Evolutionary conservation across 352 stramenopile genomes (phyloP), one percentile per base, ranked within the genome.

Genomic region (Pythium insidiosum): DNA sequence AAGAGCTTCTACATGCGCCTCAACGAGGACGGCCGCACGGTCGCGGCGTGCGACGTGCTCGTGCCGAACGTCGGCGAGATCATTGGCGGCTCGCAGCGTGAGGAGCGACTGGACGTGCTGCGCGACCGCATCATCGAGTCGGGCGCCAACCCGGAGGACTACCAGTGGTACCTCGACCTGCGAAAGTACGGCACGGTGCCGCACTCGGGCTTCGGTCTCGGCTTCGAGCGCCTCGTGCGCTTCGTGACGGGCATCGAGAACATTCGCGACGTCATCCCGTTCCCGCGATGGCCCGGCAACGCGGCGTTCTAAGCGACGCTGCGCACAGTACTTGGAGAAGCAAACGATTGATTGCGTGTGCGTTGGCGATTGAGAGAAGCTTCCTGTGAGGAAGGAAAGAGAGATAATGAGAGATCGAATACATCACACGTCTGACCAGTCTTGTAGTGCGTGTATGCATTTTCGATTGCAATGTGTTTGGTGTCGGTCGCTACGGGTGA

Each of bases 1-100:
- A 99, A 99, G 81, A 96, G 95, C 34, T 99, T 99, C 59, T 99
- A 99, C 80, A 99, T 99, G 97, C 82, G 95, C 38, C 73, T 98
- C 51, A 99, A 99, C 66, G 92, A 98, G 38, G 91, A 97, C 56
- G 86, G 83, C 40, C 89, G 98, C 68, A 99, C 95, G 3, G 96
- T 99, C 16, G 95, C 95, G 43, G 95, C 95, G 11, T 97, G 97
- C 53, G 96, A 99, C 62, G 72, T 99, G 43, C 72, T 99, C 16
- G 95, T 99, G 47, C 96, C 96, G 12, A 85, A 96, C 40, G 89
- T 99, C 23, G 78, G 85, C 22, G 97, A 99, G 67, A 88, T 99
- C 37, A 95, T 99, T 30, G 97, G 96, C 45, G 97, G 97, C 58
- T 98, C 88, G 58, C 89, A 98, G 72, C 84, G 97, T 62, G 95